Base-by-base conservation (phyloP, 768 basidiomycete genomes). In the Naematelia aurantialba region DNA sequence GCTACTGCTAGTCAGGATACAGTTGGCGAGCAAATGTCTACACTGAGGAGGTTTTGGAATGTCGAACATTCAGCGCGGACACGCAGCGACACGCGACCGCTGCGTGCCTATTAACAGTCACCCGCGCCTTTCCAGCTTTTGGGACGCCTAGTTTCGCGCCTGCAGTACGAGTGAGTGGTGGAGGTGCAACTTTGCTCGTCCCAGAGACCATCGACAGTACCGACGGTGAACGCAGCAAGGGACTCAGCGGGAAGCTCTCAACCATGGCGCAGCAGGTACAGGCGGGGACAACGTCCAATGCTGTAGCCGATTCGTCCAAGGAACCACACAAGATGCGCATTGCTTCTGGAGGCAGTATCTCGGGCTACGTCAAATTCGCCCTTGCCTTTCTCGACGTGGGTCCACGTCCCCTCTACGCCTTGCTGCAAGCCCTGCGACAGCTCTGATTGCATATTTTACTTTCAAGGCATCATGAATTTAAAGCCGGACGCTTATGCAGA, bases 271-370 rank as follows among this genome's bases (percentile, higher is more conserved):
- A 46, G 45, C 19, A 24, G 45, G 8, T 46, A 46, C 45, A 46
- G 45, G 29, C 27, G 2, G 29, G 17, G 45, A 12, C 42, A 30
- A 11, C 30, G n/a, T 2, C 44, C 12, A 19, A 26, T 26, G 5
- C 3, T 4, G 24, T 56, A 34, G 58, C 52, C 11, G 52, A 24
- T 1, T 42, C 59, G 3, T 63, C 62, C 17, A 59, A 56, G 17
- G 61, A 54, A 17, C 60, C 65, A 2, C 64, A 72, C 44, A 29
- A 56, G 10, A 69, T 72, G 66, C 34, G 70, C 14, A 69, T 72
- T 17, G 31, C 68, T 24, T 63, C 70, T 3, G 70, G 70, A 10
- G 70, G 70, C 10, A 59, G 52, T 30, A 56, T 66, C 12, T 14
- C 30, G 4, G 26, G 25, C 12, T 72, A 69, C 44, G 68, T 69